A percentile compares a stretch with the other conserved stretches of the same genome.
phyloP scores from a whole-genome alignment of 2,329 filamentous ascomycete genomes.

The Penicillium psychrosexuale region DNA sequence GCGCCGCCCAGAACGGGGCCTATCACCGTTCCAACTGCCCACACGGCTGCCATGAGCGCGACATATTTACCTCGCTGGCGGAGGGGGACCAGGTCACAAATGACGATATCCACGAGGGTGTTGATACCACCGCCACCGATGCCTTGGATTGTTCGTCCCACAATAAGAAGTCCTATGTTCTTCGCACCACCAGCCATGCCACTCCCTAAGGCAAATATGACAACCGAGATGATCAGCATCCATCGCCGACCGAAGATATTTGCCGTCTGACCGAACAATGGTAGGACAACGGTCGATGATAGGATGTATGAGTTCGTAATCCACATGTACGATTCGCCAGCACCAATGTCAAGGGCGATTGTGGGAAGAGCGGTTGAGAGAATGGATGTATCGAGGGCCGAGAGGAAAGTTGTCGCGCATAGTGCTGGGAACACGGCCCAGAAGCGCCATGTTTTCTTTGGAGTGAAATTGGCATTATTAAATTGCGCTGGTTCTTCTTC shows the following conservation, averaged over 20 bases:
- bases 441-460: conserved; percentile 19
- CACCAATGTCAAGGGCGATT: conserved; percentile 35
- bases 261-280: conserved; percentile 51
- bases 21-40: conserved; percentile 1
- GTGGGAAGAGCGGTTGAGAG: conserved; percentile 43
- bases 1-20: conserved; percentile 7
- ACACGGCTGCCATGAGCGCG: conserved; percentile 4
- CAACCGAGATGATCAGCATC: conserved; percentile 42
- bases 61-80: conserved; percentile 10
- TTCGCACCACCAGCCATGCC: conserved; percentile 51
- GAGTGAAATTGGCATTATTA: not conserved
- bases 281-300: conserved; percentile 46
- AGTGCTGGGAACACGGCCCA: conserved; percentile 31
- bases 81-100: conserved; percentile 7
- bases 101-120: conserved; percentile 1
- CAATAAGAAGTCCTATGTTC: conserved; percentile 21
- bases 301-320: conserved; percentile 35
- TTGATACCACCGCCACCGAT: conserved; percentile 7
- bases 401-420: conserved; percentile 28
- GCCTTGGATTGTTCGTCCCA: conserved; percentile 5
- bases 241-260: conserved; percentile 53
- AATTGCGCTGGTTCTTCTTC: not conserved
- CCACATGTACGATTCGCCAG: conserved; percentile 38
- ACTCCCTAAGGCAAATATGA: conserved; percentile 53
- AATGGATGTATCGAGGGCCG: conserved; percentile 39